Conservation (phyloP, 306 rosid genomes). For the Cyclanthera cordifolia region DNA sequence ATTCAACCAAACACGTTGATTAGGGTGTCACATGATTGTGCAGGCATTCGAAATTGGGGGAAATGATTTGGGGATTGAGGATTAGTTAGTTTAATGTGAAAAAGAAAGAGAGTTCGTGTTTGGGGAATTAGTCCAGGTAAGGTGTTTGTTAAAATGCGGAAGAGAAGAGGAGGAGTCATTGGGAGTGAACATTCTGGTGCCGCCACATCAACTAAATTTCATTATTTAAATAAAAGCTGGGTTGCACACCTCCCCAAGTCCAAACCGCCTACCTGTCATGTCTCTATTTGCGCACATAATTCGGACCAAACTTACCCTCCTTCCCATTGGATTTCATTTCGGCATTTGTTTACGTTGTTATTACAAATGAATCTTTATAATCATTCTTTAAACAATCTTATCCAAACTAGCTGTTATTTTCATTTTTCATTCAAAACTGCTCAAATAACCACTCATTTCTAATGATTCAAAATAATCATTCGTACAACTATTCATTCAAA, state of each 20-base stretch:
- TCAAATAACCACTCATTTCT: too few relatives aligned
- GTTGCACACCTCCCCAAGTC: conserved; percentile 6
- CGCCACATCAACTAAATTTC: conserved; percentile 1
- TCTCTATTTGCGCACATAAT: conserved; percentile 9
- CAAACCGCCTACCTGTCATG: conserved; percentile 11
- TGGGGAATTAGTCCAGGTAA: not conserved
- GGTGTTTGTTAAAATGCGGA: conserved; percentile 5
- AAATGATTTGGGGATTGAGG: conserved; percentile 2
- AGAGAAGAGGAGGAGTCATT: conserved; percentile 9
- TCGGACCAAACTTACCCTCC: conserved; percentile 1
- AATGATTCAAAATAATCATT: too few relatives aligned
- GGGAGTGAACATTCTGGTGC: not conserved
- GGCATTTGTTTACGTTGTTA: too few relatives aligned
- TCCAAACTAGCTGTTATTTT: too few relatives aligned
- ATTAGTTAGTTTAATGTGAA: not conserved
- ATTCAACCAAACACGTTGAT: too few relatives aligned
- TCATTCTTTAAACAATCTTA: too few relatives aligned
- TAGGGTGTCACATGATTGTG: conserved; percentile 9
- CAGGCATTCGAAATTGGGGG: not conserved
- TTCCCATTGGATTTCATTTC: too few relatives aligned
- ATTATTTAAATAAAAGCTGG: not conserved
- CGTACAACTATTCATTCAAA: too few relatives aligned
- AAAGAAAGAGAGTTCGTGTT: not conserved
- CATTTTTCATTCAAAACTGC: too few relatives aligned
- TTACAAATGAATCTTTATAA: too few relatives aligned